phyloP scores from a whole-genome alignment of 2,329 filamentous ascomycete species.

The Venturia carpophila region DNA sequence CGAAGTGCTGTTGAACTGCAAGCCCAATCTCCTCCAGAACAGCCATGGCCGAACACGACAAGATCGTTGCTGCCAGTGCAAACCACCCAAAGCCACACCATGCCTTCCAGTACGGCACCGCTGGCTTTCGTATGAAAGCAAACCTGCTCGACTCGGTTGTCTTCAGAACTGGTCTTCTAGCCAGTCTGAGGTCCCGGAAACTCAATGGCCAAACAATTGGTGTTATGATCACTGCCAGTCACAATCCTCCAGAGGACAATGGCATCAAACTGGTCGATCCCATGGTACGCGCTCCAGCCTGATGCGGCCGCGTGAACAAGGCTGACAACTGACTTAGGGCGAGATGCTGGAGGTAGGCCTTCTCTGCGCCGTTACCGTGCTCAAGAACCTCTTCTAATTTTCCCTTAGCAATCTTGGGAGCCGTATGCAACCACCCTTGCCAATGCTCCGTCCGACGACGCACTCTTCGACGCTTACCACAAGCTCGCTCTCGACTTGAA shows the following conservation, averaged over 20 bases:
- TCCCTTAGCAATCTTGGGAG: constrained; percentile 69
- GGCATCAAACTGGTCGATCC: constrained; percentile 95
- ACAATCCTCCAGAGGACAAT: constrained; percentile 85
- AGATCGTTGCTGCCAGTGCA: constrained; percentile 25
- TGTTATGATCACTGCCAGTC: constrained; percentile 91
- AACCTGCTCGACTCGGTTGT: constrained; percentile 85
- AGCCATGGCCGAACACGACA: constrained; percentile 9
- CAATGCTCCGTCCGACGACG: constrained; percentile 69
- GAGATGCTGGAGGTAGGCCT: constrained; percentile 81
- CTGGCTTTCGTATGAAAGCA: constrained; percentile 59
- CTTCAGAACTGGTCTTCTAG: constrained; percentile 84
- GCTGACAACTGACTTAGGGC: constrained; percentile 43
- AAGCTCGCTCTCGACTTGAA: constrained; percentile 67
- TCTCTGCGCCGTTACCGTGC: constrained; percentile 22
- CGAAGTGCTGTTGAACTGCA: not conserved
- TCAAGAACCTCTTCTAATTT: constrained; percentile 18
- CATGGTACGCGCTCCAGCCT: constrained; percentile 47
- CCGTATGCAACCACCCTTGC: constrained; percentile 78
- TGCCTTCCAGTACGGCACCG: constrained; percentile 35
- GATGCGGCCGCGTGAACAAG: constrained; percentile 15
- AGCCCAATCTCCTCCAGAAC: not conserved
- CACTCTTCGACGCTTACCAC: constrained; percentile 68
- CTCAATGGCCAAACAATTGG: constrained; percentile 86
- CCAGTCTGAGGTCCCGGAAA: constrained; percentile 81
- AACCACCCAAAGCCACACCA: constrained; percentile 32